phyloP scores from a whole-genome alignment of 75 land plant species.

The Picea sitchensis region DNA sequence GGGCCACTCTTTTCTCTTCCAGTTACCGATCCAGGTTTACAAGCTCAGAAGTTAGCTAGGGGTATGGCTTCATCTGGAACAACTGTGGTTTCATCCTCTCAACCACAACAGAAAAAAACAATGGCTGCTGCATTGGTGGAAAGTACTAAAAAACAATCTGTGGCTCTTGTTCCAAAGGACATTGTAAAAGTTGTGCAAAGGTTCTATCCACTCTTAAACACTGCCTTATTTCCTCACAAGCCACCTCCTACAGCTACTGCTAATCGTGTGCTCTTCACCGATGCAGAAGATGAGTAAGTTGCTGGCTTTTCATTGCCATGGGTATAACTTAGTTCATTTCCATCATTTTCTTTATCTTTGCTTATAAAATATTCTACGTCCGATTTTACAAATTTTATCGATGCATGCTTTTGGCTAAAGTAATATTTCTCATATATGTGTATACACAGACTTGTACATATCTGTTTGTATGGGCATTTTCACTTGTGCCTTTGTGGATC shows the following conservation, averaged over 20 bases:
- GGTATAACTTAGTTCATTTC: not conserved
- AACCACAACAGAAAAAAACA: constrained; percentile 57
- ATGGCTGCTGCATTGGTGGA: constrained; percentile 88
- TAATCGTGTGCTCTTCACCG: constrained; percentile 92
- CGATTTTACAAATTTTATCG: not conserved
- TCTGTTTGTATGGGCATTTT: no score
- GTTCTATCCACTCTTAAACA: constrained; percentile 69
- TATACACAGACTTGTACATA: no score
- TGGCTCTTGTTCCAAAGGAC: constrained; percentile 72
- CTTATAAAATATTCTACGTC: not conserved
- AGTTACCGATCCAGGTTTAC: constrained; percentile 11
- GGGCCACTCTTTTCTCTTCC: constrained; percentile 75
- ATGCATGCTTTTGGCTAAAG: not conserved
- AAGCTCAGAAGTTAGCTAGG: not conserved
- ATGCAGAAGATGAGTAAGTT: constrained; percentile 95
- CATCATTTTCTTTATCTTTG: not conserved
- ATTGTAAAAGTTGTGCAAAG: constrained; percentile 56
- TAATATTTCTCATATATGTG: not conserved
- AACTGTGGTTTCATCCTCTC: constrained; percentile 16
- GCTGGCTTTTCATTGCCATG: not conserved
- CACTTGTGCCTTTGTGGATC: no score
- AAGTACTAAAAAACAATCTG: constrained; percentile 65
- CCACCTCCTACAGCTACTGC: constrained; percentile 80
- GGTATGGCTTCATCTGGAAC: not conserved
- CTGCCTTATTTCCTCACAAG: constrained; percentile 80